A percentile compares a stretch with the other conserved stretches of the same genome.
These are phyloP conservation scores for Cladorrhinum sp. DNA, from an alignment of 2,329 filamentous ascomycete species.

Conservation along the genomic window DNA sequence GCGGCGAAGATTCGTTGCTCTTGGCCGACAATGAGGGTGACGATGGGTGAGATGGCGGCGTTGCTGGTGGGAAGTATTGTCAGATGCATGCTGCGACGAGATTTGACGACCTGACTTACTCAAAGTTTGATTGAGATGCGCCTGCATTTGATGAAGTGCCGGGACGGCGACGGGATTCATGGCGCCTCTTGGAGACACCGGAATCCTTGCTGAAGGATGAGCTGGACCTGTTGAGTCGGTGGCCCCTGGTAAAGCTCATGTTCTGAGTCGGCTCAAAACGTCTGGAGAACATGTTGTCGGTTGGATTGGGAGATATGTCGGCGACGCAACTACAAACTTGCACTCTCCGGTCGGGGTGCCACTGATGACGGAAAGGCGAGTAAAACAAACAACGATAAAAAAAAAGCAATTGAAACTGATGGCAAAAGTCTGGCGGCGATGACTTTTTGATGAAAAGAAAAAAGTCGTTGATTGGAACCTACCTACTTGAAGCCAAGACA, in stretches of 20 bases:
- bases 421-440: slow-evolving; percentile 7
- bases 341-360: background rate
- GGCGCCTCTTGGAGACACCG: slow-evolving; percentile 53
- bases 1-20: slow-evolving; percentile 87
- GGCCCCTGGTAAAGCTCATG: slow-evolving; percentile 53
- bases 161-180: slow-evolving; percentile 50
- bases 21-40: slow-evolving; percentile 76
- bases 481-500: slow-evolving; percentile 18
- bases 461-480: slow-evolving; percentile 11
- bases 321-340: background rate
- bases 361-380: background rate
- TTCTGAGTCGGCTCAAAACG: slow-evolving; percentile 42
- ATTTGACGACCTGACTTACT: slow-evolving; percentile 36
- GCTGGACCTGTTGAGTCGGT: slow-evolving; percentile 49
- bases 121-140: slow-evolving; percentile 39
- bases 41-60: slow-evolving; percentile 60
- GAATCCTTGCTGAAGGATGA: slow-evolving; percentile 54
- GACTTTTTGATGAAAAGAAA: slow-evolving; percentile 10
- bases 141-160: slow-evolving; percentile 44
- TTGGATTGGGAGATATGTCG: background rate
- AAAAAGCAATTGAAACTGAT: slow-evolving; percentile 8
- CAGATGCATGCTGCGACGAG: background rate
- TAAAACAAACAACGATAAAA: background rate
- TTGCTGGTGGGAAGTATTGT: slow-evolving; percentile 39
- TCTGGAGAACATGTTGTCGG: slow-evolving; percentile 47